These are phyloP conservation scores for Bacterosira constricta DNA, from an alignment of 108 stramenopile species.

Conservation along the genomic window DNA sequence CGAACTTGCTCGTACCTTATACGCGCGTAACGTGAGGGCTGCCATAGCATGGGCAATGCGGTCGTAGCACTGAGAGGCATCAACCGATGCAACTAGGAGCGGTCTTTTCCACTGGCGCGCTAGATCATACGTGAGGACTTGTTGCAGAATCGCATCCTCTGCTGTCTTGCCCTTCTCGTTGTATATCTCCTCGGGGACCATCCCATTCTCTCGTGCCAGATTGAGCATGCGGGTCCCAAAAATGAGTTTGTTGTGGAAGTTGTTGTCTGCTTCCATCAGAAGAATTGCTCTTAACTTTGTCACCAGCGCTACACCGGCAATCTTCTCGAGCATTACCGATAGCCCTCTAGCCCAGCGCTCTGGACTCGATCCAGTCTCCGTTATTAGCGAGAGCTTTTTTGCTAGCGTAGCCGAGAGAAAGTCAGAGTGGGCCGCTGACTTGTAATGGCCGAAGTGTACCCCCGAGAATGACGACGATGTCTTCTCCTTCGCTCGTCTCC, in stretches of 20 bases:
- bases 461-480: conserved; percentile 18
- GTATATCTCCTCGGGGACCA: conserved; percentile 22
- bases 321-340: conserved; percentile 19
- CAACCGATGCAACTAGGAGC: not conserved
- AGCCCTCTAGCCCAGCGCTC: conserved; percentile 9
- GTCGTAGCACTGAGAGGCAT: conserved; percentile 30
- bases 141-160: conserved; percentile 21
- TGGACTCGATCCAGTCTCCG: not conserved
- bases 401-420: not conserved
- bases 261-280: conserved; percentile 16
- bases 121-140: conserved; percentile 13
- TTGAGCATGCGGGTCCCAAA: conserved; percentile 9
- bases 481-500: conserved; percentile 9
- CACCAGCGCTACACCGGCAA: not conserved
- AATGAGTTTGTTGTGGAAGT: conserved; percentile 13
- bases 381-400: not conserved
- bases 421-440: not conserved
- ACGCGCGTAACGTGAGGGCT: not conserved
- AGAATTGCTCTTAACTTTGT: conserved; percentile 13
- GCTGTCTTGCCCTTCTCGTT: conserved; percentile 10
- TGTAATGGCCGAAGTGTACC: conserved; percentile 20
- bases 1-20: not conserved
- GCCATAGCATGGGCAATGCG: conserved; percentile 6
- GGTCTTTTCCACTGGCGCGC: not conserved
- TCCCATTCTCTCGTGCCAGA: not conserved